Evolutionary conservation across 805 yeast species (phyloP), one percentile per base, ranked within the genome.

Genomic region (Saturnispora kantuleensis): DNA sequence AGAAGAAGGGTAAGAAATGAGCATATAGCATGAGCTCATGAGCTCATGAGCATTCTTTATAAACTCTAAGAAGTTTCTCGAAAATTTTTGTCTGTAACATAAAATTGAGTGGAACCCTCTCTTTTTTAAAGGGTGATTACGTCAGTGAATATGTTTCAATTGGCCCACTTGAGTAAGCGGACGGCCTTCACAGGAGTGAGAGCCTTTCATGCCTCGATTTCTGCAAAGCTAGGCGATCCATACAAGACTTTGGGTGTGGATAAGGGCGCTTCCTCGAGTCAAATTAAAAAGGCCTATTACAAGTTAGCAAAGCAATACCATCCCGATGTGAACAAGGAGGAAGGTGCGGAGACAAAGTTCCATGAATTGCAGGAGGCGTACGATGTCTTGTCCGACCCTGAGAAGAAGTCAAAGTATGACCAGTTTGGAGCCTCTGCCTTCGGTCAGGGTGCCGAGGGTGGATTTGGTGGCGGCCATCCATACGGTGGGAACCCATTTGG

Each of bases 291-390:
- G 64, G 90, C 96, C 2, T 93, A 93, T 67, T 88, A 88, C 62
- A 82, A 87, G 57, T 69, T 93, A 51, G 98, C 97, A 12, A 93
- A 93, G 64, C 76, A 90, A 62, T 88, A 70, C 63, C 99, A 93
- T 64, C 99, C 99, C 0, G 99, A 93, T 67, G 85, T 93, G 38
- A 93, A 90, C 64, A 93, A 90, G 64, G 96, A 85, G 51, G 75
- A 77, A 21, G 90, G 76, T 15, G 93, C 97, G 0, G 95, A 90
- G 55, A 77, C 78, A 58, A 79, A 79, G 62, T 93, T 93, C 67
- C 97, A 93, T 58, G 86, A 84, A 56, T 76, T 93, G 52, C 97
- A 90, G 59, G 93, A 84, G 51, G 94, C 97, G 1, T 93, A 94
- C 59, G 99, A 93, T 64, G 77, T 93, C 32, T 70, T 93, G 57